A percentile compares a stretch with the other conserved stretches of the same genome.
Conservation (phyloP, 306 rosid genomes). For the Hippophae rhamnoides region DNA sequence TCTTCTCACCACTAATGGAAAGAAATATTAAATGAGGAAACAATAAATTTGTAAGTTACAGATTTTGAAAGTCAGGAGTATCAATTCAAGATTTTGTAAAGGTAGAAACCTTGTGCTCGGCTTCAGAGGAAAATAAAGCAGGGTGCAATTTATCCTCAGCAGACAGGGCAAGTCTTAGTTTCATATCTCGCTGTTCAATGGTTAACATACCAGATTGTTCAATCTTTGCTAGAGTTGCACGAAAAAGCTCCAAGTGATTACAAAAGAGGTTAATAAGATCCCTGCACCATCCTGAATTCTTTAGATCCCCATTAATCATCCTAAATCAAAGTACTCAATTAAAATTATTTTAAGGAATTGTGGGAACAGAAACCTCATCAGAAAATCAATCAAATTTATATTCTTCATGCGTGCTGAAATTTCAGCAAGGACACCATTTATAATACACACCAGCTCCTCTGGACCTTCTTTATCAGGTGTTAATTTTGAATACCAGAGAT, state of each 20-base stretch:
- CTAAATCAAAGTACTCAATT: not conserved
- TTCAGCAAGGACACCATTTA: conserved; percentile 77
- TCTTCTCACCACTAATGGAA: conserved; percentile 21
- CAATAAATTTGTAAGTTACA: conserved; percentile 10
- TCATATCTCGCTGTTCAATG: conserved; percentile 56
- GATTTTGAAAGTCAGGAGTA: conserved; percentile 13
- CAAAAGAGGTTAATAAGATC: conserved; percentile 76
- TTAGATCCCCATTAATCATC: conserved; percentile 30
- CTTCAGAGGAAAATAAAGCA: conserved; percentile 93
- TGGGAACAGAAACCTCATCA: conserved; percentile 59
- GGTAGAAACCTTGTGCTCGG: conserved; percentile 83
- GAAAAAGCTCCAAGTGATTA: conserved; percentile 83
- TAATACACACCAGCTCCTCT: conserved; percentile 63
- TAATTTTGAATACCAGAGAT: conserved; percentile 84
- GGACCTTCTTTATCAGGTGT: conserved; percentile 95
- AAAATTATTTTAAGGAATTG: conserved; percentile 11
- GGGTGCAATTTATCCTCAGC: conserved; percentile 89
- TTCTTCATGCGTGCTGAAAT: conserved; percentile 77
- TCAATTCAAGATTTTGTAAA: conserved; percentile 12
- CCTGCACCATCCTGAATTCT: conserved; percentile 44
- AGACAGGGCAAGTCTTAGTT: conserved; percentile 55
- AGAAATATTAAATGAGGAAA: conserved; percentile 9
- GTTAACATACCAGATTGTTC: conserved; percentile 43
- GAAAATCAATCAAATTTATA: conserved; percentile 83
- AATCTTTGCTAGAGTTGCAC: conserved; percentile 63